These are phyloP conservation scores for Mycena crocata DNA, from an alignment of 768 basidiomycete species.

Conservation along the genomic window DNA sequence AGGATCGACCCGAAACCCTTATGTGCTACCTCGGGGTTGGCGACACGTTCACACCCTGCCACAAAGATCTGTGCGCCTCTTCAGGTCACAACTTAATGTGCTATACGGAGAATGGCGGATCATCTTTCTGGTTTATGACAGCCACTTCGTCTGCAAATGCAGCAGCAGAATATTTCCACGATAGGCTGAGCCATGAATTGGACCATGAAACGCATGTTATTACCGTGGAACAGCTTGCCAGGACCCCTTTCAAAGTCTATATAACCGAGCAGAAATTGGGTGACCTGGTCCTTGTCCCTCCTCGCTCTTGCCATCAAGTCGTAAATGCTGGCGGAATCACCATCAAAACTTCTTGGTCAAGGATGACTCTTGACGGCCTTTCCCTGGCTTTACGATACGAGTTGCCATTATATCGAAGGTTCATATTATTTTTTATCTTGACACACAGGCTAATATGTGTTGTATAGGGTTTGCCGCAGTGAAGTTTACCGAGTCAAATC, in stretches of 20 bases:
- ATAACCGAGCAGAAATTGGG: constrained; percentile 80
- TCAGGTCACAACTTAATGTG: constrained; percentile 92
- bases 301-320: constrained; percentile 86
- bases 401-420: constrained; percentile 86
- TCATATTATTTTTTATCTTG: constrained; percentile 21
- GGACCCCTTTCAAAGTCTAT: constrained; percentile 77
- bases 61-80: constrained; percentile 85
- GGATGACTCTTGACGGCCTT: constrained; percentile 79
- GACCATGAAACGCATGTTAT: constrained; percentile 81
- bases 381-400: constrained; percentile 74
- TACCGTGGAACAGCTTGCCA: constrained; percentile 69
- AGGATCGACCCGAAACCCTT: constrained; percentile 78
- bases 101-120: constrained; percentile 77
- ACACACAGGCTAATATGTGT: background rate
- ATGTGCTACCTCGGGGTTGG: constrained; percentile 90
- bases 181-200: constrained; percentile 60
- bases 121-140: constrained; percentile 92
- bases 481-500: constrained; percentile 84
- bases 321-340: constrained; percentile 85
- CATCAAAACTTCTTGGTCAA: constrained; percentile 87
- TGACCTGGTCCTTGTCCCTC: constrained; percentile 85
- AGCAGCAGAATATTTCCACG: constrained; percentile 70
- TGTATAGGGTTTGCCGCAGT: constrained; percentile 76
- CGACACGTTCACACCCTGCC: constrained; percentile 86
- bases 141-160: constrained; percentile 63